phyloP scores from a whole-genome alignment of 2,329 filamentous ascomycete species.

The Trichoderma arundinaceum region DNA sequence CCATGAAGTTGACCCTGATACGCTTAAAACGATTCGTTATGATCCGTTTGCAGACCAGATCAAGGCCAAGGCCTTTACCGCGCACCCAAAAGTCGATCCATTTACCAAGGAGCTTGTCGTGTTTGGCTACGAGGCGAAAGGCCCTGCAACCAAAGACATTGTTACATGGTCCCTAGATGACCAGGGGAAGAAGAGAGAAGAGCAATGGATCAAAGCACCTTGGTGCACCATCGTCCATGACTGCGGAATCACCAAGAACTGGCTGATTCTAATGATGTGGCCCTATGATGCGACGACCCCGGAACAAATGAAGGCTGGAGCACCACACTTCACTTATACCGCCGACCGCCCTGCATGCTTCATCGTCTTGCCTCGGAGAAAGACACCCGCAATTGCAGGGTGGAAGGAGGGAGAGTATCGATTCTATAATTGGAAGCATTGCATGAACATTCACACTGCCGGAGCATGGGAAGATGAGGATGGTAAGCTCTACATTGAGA shows the following conservation, averaged over 20 bases:
- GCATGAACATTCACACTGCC: conserved; percentile 3
- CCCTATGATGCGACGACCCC: not conserved
- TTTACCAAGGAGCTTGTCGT: not conserved
- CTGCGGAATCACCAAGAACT: conserved; percentile 1
- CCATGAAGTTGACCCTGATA: too few relatives aligned
- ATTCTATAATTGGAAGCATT: conserved; percentile 7
- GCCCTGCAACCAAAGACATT: conserved; percentile 3
- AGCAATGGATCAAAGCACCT: conserved; percentile 3
- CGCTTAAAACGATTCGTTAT: too few relatives aligned
- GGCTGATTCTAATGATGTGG: conserved; percentile 6
- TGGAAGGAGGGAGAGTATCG: conserved; percentile 6
- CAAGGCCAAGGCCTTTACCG: too few relatives aligned
- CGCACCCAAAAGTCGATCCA: not conserved
- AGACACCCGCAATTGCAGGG: not conserved
- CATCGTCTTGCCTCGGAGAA: too few relatives aligned
- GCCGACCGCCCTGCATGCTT: too few relatives aligned
- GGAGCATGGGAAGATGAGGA: not conserved
- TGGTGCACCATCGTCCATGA: not conserved
- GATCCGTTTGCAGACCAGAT: too few relatives aligned
- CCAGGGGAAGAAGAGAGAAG: not conserved
- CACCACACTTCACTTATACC: too few relatives aligned
- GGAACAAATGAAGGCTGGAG: not conserved
- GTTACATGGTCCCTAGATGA: not conserved
- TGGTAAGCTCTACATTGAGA: not conserved
- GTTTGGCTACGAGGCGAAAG: not conserved